These are phyloP conservation scores for Penicillium sumatraense DNA, from an alignment of 2,329 filamentous ascomycete genomes.

Conservation along the genomic window DNA sequence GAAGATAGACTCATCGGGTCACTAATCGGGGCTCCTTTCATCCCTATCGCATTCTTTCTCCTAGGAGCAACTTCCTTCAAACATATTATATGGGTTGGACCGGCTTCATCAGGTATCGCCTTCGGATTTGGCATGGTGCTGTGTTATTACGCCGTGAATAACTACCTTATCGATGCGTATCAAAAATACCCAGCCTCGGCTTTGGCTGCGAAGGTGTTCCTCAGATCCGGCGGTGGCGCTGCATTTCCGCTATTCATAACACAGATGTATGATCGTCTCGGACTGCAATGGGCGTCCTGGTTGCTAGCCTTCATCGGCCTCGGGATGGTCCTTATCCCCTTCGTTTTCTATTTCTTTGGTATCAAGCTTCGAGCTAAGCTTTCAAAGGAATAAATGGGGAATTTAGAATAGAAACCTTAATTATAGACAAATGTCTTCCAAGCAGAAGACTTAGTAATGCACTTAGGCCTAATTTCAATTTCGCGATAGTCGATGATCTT, in stretches of 20 bases:
- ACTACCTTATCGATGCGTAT: conserved; percentile 71
- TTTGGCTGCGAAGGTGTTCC: conserved; percentile 53
- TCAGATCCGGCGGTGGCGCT: conserved; percentile 68
- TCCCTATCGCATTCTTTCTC: conserved; percentile 65
- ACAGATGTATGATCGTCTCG: conserved; percentile 74
- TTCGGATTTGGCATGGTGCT: conserved; percentile 82
- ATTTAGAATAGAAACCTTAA: no score
- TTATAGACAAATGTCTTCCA: no score
- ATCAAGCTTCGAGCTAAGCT: conserved; percentile 19
- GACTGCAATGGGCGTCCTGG: conserved; percentile 73
- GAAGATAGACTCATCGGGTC: conserved; percentile 77
- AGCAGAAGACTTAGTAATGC: no score
- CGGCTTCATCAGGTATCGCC: conserved; percentile 64
- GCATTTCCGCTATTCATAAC: conserved; percentile 73
- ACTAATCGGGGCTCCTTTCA: conserved; percentile 71
- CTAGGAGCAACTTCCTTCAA: conserved; percentile 67
- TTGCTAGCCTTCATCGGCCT: conserved; percentile 63
- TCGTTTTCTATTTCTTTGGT: conserved; percentile 25
- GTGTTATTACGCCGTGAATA: conserved; percentile 74
- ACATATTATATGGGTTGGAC: conserved; percentile 58
- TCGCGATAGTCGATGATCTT: no score
- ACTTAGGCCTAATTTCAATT: no score
- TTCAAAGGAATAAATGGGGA: neutral
- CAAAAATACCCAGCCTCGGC: conserved; percentile 48
- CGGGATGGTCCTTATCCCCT: conserved; percentile 28